Evolutionary conservation across 75 land plant species (phyloP).

Genomic region (Isoetes taiwanensis): DNA sequence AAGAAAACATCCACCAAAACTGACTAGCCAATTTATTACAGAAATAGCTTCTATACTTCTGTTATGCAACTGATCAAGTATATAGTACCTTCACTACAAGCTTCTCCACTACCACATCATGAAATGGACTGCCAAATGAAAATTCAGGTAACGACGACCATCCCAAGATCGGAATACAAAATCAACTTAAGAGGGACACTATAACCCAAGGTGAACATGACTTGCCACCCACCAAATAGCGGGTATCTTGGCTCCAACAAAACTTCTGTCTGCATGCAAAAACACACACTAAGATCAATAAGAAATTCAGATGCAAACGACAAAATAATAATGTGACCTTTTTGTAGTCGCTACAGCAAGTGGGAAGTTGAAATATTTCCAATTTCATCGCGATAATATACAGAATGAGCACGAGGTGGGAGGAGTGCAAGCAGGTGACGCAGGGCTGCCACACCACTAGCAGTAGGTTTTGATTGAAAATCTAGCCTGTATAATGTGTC

Average conservation of each 20-base stretch:
- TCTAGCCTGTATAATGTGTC: slow-evolving; percentile 45
- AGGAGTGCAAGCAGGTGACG: slow-evolving; percentile 54
- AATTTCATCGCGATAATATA: slow-evolving; percentile 93
- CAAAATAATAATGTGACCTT: slow-evolving; percentile 19
- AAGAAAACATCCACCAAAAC: neutral
- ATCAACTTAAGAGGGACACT: slow-evolving; percentile 77
- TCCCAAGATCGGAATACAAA: slow-evolving; percentile 79
- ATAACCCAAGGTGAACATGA: slow-evolving; percentile 88
- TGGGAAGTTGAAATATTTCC: slow-evolving; percentile 97
- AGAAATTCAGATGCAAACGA: neutral
- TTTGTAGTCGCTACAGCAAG: slow-evolving; percentile 47
- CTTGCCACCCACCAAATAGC: slow-evolving; percentile 95
- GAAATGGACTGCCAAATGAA: slow-evolving; percentile 61
- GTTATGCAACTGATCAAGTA: neutral
- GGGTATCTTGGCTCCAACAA: slow-evolving; percentile 93
- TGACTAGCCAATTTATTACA: neutral
- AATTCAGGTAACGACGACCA: slow-evolving; percentile 66
- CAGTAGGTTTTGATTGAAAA: slow-evolving; percentile 52
- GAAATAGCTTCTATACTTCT: too few relatives aligned
- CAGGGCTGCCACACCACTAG: slow-evolving; percentile 61
- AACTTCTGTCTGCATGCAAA: slow-evolving; percentile 66
- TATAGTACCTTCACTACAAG: slow-evolving; percentile 48
- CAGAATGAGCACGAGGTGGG: slow-evolving; percentile 89
- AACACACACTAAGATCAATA: neutral
- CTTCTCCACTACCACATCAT: slow-evolving; percentile 58